Conservation (phyloP, 108 stramenopile species). For the Nannochloropsis salina region DNA sequence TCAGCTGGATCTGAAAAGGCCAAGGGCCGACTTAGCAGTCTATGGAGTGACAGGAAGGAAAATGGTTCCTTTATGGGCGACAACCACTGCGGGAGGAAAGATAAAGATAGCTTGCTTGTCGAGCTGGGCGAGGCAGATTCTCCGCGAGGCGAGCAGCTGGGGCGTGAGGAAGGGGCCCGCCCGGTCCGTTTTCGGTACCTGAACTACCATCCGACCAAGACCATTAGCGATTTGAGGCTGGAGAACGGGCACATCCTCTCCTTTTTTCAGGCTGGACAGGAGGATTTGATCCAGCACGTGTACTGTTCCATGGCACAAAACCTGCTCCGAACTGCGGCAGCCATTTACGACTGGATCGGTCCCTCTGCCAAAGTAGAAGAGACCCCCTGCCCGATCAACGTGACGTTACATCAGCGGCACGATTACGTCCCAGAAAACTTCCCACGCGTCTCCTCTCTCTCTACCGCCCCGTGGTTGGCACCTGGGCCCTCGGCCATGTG, state of each 20-base stretch:
- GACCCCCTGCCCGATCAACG: not conserved
- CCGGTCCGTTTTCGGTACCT: not conserved
- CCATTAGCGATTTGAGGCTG: not conserved
- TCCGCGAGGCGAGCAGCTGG: too few relatives aligned
- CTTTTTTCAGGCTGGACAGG: not conserved
- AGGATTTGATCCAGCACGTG: not conserved
- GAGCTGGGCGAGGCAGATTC: too few relatives aligned
- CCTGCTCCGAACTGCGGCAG: not conserved
- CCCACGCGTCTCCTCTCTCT: not conserved
- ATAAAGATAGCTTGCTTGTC: too few relatives aligned
- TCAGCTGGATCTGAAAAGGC: not conserved
- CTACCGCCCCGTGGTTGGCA: not conserved
- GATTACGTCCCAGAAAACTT: too few relatives aligned
- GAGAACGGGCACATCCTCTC: constrained; percentile 3
- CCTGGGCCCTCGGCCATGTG: not conserved
- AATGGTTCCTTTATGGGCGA: too few relatives aligned
- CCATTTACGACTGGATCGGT: not conserved
- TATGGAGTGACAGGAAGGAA: too few relatives aligned
- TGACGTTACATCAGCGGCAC: not conserved
- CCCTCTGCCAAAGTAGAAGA: not conserved
- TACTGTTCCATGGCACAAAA: not conserved
- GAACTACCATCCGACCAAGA: not conserved
- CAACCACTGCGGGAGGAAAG: too few relatives aligned
- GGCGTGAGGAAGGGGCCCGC: too few relatives aligned
- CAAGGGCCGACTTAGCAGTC: too few relatives aligned